Conservation (phyloP, 1,284 basidiomycete species). For the Rhodotorula sp. region DNA sequence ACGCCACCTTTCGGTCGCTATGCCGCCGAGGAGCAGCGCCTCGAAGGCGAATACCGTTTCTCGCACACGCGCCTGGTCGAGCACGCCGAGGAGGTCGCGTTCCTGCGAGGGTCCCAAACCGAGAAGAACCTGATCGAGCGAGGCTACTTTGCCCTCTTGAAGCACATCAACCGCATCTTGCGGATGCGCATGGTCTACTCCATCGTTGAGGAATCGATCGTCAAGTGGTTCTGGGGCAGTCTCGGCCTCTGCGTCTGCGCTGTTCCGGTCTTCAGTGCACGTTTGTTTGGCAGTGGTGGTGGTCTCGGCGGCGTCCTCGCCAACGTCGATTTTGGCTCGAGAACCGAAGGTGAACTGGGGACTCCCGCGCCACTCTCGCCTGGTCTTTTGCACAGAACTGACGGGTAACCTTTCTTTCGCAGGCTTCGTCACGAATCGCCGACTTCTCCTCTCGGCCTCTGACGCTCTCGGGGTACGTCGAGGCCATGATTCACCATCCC, state of each 20-base stretch:
- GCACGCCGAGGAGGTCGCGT: conserved; percentile 90
- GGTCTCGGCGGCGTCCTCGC: not conserved
- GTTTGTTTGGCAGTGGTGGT: conserved; percentile 62
- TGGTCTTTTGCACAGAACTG: not conserved
- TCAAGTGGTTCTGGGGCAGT: conserved; percentile 91
- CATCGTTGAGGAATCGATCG: conserved; percentile 89
- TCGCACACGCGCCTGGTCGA: conserved; percentile 91
- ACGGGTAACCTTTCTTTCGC: not conserved
- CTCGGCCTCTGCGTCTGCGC: conserved; percentile 92
- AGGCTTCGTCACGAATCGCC: conserved; percentile 75
- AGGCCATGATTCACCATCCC: not conserved
- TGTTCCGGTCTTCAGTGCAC: conserved; percentile 83
- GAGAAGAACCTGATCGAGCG: conserved; percentile 93
- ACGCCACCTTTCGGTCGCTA: conserved; percentile 95
- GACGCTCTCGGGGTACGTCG: conserved; percentile 56
- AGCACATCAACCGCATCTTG: conserved; percentile 83
- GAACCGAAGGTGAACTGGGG: conserved; percentile 70
- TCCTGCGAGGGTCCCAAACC: conserved; percentile 84
- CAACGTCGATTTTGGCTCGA: conserved; percentile 66
- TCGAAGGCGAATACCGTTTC: conserved; percentile 86
- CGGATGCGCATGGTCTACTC: conserved; percentile 83
- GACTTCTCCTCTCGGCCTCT: conserved; percentile 69
- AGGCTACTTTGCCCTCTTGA: conserved; percentile 82
- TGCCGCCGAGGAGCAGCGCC: conserved; percentile 70
- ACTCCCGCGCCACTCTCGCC: not conserved